Percentiles rank a stretch among this genome's conserved stretches.
Evolutionary conservation across 164 flowering plant genomes (phyloP).

Genomic region (Magnolia officinalis): DNA sequence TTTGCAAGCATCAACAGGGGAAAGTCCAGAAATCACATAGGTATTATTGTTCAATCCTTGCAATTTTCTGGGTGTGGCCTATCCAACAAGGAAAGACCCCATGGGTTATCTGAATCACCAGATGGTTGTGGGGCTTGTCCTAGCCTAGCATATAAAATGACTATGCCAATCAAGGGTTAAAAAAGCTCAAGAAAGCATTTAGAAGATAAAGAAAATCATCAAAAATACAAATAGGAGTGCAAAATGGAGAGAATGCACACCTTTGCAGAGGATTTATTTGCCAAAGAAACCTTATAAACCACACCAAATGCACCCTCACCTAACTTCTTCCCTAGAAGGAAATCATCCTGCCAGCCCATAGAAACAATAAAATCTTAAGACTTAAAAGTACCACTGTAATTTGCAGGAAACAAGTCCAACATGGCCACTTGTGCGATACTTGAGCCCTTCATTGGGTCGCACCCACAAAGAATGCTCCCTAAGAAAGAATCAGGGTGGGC

Average conservation of each 20-base stretch:
- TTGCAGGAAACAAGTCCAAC: background rate
- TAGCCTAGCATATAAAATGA: background rate
- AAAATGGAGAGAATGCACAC: background rate
- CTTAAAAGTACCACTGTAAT: background rate
- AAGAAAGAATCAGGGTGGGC: too few relatives aligned
- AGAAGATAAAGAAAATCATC: background rate
- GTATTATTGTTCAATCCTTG: too few relatives aligned
- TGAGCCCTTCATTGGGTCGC: too few relatives aligned
- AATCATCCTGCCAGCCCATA: constrained; percentile 61
- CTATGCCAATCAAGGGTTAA: background rate
- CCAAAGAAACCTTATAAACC: constrained; percentile 66
- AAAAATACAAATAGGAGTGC: background rate
- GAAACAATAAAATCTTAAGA: background rate
- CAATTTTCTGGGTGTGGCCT: too few relatives aligned
- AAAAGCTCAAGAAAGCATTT: background rate
- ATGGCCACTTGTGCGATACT: too few relatives aligned
- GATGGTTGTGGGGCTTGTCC: background rate
- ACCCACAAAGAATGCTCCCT: too few relatives aligned
- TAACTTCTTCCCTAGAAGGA: constrained; percentile 86
- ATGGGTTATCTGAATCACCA: too few relatives aligned
- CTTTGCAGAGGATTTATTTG: constrained; percentile 30
- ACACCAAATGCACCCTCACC: constrained; percentile 98
- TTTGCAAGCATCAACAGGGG: too few relatives aligned
- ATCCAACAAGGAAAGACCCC: too few relatives aligned
- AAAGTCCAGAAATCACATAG: too few relatives aligned